Conservation (phyloP, 2,329 filamentous ascomycete genomes). For the Penicillium corylophilum region DNA sequence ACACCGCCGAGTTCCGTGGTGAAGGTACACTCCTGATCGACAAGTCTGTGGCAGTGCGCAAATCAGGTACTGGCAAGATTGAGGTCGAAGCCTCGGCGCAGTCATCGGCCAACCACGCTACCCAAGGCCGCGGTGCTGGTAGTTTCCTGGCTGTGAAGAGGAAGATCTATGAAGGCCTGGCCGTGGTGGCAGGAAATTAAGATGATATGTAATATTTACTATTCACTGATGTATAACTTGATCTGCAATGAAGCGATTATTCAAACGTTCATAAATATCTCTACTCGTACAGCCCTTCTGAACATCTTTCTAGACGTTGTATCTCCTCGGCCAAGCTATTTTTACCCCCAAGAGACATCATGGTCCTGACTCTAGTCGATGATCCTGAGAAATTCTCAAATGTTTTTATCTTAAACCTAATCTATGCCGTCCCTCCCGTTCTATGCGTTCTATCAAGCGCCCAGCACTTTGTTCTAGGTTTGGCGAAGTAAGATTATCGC, state of each 20-base stretch:
- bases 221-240: constrained; percentile 12
- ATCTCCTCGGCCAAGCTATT: too few relatives aligned
- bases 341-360: too few relatives aligned
- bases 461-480: neutral
- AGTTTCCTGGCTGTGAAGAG: constrained; percentile 85
- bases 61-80: constrained; percentile 81
- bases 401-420: too few relatives aligned
- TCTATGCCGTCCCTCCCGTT: neutral
- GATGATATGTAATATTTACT: constrained; percentile 18
- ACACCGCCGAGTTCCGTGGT: constrained; percentile 87
- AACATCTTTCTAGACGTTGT: too few relatives aligned
- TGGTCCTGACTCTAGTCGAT: too few relatives aligned
- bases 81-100: constrained; percentile 78
- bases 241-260: constrained; percentile 4
- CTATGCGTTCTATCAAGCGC: neutral
- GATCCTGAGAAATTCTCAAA: too few relatives aligned
- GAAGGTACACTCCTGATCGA: constrained; percentile 91
- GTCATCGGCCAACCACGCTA: constrained; percentile 43
- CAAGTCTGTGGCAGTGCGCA: constrained; percentile 81
- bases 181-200: constrained; percentile 77
- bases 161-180: constrained; percentile 91
- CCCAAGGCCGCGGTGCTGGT: constrained; percentile 53
- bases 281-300: neutral
- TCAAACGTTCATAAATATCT: neutral
- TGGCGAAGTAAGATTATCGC: neutral